These are phyloP conservation scores for Lablab purpureus DNA, from an alignment of 306 rosid genomes.

Conservation along the genomic window DNA sequence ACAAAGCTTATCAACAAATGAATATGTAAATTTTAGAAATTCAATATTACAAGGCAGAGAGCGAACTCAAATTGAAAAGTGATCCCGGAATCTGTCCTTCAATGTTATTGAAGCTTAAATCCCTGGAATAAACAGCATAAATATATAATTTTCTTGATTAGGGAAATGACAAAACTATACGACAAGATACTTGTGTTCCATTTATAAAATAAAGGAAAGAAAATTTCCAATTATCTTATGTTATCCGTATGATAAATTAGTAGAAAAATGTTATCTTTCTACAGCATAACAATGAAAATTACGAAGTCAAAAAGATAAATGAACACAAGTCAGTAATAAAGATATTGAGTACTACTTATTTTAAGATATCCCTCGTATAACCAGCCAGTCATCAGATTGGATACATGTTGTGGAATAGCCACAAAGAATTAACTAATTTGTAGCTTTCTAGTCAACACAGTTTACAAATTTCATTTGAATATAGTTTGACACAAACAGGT, in stretches of 20 bases:
- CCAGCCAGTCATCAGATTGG: background rate
- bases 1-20: slow-evolving; percentile 27
- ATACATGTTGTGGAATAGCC: background rate
- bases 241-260: background rate
- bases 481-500: background rate
- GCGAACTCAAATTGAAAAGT: slow-evolving; percentile 72
- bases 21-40: slow-evolving; percentile 22
- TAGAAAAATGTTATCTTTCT: slow-evolving; percentile 6
- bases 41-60: slow-evolving; percentile 65
- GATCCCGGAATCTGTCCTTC: slow-evolving; percentile 64
- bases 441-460: background rate
- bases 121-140: slow-evolving; percentile 59
- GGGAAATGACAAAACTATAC: slow-evolving; percentile 2
- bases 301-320: background rate
- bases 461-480: background rate
- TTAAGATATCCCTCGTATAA: background rate
- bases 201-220: background rate
- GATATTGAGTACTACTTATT: background rate
- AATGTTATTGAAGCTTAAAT: slow-evolving; percentile 88
- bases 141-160: background rate
- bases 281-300: background rate
- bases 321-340: background rate
- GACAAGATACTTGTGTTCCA: background rate
- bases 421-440: background rate
- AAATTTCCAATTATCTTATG: background rate